phyloP scores from a whole-genome alignment of 495 filamentous ascomycete species.

The Pseudomonodictys pantanalensis region DNA sequence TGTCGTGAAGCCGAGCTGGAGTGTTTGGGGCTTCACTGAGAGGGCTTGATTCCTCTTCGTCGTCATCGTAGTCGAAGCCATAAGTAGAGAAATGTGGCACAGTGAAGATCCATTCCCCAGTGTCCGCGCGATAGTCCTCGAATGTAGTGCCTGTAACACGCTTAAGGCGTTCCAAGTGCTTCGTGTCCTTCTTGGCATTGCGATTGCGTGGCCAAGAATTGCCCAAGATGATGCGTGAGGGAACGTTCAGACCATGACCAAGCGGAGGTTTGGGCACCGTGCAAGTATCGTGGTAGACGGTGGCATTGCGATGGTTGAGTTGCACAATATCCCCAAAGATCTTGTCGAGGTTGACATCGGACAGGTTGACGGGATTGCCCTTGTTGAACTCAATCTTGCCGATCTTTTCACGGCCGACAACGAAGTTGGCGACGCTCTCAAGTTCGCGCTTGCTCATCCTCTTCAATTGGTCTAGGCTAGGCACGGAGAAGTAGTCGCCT shows the following conservation, averaged over 20 bases:
- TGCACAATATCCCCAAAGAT: constrained; percentile 71
- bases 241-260: constrained; percentile 88
- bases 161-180: constrained; percentile 78
- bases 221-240: constrained; percentile 76
- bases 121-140: constrained; percentile 68
- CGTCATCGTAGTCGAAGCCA: constrained; percentile 79
- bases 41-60: constrained; percentile 46
- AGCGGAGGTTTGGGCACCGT: constrained; percentile 66
- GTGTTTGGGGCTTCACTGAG: constrained; percentile 60
- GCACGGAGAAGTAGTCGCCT: constrained; percentile 83
- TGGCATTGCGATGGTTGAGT: constrained; percentile 69
- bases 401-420: constrained; percentile 74
- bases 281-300: constrained; percentile 70
- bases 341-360: constrained; percentile 63
- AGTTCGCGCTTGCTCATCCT: constrained; percentile 71
- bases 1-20: constrained; percentile 51
- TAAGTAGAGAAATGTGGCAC: constrained; percentile 97
- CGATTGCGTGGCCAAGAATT: constrained; percentile 84
- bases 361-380: constrained; percentile 64
- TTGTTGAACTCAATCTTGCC: constrained; percentile 77
- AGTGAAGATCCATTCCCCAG: constrained; percentile 83
- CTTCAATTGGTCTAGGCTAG: constrained; percentile 64
- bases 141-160: constrained; percentile 77
- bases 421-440: constrained; percentile 66
- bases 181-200: constrained; percentile 57